Conservation (phyloP, 2,329 filamentous ascomycete species). For the Colletotrichum lini region DNA sequence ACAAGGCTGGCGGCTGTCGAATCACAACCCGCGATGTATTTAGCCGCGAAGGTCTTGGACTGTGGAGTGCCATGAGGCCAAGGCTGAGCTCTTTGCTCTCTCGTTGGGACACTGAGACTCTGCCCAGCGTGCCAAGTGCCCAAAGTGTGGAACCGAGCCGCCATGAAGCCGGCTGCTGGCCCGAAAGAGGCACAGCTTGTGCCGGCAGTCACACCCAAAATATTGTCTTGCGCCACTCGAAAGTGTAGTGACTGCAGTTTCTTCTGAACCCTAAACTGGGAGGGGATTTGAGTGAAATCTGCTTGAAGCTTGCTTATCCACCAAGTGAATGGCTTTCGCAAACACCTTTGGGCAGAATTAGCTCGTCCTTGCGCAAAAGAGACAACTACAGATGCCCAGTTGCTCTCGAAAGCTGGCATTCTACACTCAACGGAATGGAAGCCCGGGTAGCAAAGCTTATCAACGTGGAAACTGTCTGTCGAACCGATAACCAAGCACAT, state of each 20-base stretch:
- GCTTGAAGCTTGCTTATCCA: background rate
- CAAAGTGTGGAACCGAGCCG: background rate
- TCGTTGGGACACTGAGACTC: slow-evolving; percentile 29
- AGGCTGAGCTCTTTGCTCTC: slow-evolving; percentile 14
- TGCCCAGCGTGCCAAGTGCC: slow-evolving; percentile 28
- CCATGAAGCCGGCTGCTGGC: background rate
- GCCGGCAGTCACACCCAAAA: background rate
- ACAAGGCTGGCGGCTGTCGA: slow-evolving; percentile 12
- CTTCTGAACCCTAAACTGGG: background rate
- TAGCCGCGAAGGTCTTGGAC: slow-evolving; percentile 29
- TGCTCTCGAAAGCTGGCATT: too few species aligned
- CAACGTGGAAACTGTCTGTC: too few species aligned
- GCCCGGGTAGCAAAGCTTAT: too few species aligned
- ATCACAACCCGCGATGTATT: background rate
- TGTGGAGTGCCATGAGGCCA: slow-evolving; percentile 32
- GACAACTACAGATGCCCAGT: too few species aligned
- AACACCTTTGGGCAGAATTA: too few species aligned
- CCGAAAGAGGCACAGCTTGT: background rate
- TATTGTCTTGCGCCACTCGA: background rate
- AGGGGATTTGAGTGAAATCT: background rate
- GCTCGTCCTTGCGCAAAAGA: too few species aligned
- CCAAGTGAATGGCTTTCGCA: too few species aligned
- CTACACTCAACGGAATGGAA: too few species aligned
- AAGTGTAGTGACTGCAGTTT: background rate
- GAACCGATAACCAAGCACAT: too few species aligned